A percentile compares a stretch with the other conserved stretches of the same genome.
These are phyloP conservation scores for Yarrowia sp. DNA, from an alignment of 805 yeast genomes.

Conservation along the genomic window DNA sequence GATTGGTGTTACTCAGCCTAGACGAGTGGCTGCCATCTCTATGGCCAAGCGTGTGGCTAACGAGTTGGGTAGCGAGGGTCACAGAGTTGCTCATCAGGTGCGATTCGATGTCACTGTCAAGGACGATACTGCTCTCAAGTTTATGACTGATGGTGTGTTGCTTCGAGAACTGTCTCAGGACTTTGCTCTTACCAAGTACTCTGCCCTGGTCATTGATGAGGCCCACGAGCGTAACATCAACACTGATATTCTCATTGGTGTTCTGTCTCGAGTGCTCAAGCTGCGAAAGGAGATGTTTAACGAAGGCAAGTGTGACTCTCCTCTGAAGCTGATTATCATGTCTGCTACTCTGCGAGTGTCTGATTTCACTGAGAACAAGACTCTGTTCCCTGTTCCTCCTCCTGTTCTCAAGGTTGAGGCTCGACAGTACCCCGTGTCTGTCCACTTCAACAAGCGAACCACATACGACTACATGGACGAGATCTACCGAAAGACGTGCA, in stretches of 20 bases:
- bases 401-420: constrained; percentile 89
- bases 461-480: constrained; percentile 78
- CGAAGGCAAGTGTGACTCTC: constrained; percentile 47
- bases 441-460: constrained; percentile 84
- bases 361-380: constrained; percentile 81
- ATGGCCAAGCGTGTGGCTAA: constrained; percentile 81
- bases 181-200: constrained; percentile 74
- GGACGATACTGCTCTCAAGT: constrained; percentile 64
- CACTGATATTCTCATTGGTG: constrained; percentile 93
- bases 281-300: constrained; percentile 52
- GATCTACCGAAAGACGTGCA: constrained; percentile 77
- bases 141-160: constrained; percentile 96
- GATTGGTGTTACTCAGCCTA: constrained; percentile 94
- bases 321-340: constrained; percentile 85
- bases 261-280: constrained; percentile 80
- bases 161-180: constrained; percentile 91
- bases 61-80: constrained; percentile 70
- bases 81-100: constrained; percentile 80
- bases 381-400: constrained; percentile 68
- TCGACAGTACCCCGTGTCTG: constrained; percentile 89
- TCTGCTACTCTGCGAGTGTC: constrained; percentile 94
- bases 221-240: constrained; percentile 97
- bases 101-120: constrained; percentile 78
- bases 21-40: constrained; percentile 83
- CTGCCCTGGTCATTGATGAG: constrained; percentile 88